Conservation (phyloP, 768 basidiomycete genomes). For the Kondoa malvinella region DNA sequence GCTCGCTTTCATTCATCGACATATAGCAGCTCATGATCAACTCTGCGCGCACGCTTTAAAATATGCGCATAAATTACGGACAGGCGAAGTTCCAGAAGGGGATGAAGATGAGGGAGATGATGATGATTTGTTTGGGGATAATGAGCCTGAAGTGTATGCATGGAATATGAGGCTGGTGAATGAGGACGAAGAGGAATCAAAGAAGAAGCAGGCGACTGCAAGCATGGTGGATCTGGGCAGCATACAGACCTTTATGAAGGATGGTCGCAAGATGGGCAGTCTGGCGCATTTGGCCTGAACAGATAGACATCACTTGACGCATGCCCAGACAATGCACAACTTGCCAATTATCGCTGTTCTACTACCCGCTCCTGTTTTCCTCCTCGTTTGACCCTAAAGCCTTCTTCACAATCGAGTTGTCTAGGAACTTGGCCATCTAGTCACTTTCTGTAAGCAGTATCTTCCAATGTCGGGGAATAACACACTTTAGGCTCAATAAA, state of each 20-base stretch:
- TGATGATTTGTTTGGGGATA: neutral
- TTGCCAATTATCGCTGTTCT: neutral
- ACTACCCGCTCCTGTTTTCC: neutral
- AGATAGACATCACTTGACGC: no score
- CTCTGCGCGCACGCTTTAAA: constrained; percentile 1
- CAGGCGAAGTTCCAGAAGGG: constrained; percentile 12
- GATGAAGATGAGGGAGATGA: constrained; percentile 11
- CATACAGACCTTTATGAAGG: constrained; percentile 14
- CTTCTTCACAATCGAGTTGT: neutral
- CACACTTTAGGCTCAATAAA: constrained; percentile 86
- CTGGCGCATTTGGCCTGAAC: neutral
- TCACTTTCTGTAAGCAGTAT: neutral
- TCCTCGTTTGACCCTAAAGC: neutral
- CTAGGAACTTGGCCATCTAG: neutral
- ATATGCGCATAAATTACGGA: constrained; percentile 7
- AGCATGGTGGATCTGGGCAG: neutral
- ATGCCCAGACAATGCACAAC: neutral
- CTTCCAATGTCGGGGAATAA: constrained; percentile 34
- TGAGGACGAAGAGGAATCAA: neutral
- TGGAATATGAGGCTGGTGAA: constrained; percentile 3
- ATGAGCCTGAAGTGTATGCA: neutral
- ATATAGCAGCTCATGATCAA: constrained; percentile 7
- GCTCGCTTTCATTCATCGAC: neutral
- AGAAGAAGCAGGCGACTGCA: neutral
- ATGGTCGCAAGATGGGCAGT: constrained; percentile 7